These are phyloP conservation scores for Ophiostoma australiae DNA, from an alignment of 2,329 filamentous ascomycete genomes.

Conservation along the genomic window DNA sequence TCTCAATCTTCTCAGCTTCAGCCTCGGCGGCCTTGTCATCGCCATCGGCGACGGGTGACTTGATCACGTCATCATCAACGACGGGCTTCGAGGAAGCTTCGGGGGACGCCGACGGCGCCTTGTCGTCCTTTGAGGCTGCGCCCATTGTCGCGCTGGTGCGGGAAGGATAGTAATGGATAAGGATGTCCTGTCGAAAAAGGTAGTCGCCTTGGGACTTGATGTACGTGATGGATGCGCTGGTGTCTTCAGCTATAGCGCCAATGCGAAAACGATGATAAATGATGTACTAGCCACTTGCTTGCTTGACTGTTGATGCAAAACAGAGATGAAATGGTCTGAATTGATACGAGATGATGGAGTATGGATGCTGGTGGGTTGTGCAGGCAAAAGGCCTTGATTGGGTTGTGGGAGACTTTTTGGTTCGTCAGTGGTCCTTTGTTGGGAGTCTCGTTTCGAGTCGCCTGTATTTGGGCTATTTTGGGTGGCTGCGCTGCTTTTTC, in stretches of 20 bases:
- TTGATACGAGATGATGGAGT: neutral
- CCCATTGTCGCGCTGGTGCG: constrained; percentile 21
- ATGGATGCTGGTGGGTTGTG: constrained; percentile 11
- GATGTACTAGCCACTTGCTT: constrained; percentile 13
- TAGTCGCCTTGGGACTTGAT: neutral
- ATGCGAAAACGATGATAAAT: constrained; percentile 7
- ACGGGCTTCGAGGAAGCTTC: constrained; percentile 20
- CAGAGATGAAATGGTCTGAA: neutral
- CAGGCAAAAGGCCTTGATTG: constrained; percentile 11
- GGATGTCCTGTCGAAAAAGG: neutral
- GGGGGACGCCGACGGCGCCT: constrained; percentile 18
- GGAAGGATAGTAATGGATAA: neutral
- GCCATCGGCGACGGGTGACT: constrained; percentile 34
- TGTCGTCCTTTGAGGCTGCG: constrained; percentile 24
- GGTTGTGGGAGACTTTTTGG: constrained; percentile 10
- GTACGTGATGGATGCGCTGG: constrained; percentile 1
- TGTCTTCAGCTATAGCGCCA: neutral
- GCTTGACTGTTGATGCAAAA: constrained; percentile 7
- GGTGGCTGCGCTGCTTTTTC: constrained; percentile 23
- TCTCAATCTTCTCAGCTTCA: neutral
- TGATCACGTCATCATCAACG: constrained; percentile 15
- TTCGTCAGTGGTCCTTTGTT: constrained; percentile 10
- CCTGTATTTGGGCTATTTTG: constrained; percentile 5
- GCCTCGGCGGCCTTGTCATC: constrained; percentile 37
- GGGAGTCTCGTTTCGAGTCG: neutral